Conservation (phyloP, 805 yeast species). For the Lipomyces kockii region DNA sequence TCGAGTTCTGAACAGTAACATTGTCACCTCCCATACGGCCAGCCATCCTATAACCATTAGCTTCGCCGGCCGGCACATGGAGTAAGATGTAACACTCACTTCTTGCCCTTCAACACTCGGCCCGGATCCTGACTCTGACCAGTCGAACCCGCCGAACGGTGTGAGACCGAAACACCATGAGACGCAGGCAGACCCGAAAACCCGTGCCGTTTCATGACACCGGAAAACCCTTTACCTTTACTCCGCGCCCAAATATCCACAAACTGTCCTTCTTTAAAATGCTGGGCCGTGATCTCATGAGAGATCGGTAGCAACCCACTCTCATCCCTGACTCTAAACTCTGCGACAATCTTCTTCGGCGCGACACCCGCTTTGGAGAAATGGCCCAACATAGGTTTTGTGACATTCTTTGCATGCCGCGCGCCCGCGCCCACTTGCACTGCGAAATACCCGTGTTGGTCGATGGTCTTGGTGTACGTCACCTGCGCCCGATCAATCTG, state of each 20-base stretch:
- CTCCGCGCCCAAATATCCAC: constrained; percentile 80
- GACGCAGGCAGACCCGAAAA: constrained; percentile 89
- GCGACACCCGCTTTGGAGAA: constrained; percentile 79
- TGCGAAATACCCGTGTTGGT: constrained; percentile 80
- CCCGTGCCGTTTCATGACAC: constrained; percentile 96
- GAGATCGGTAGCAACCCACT: constrained; percentile 75
- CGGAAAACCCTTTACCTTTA: constrained; percentile 96
- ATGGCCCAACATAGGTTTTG: constrained; percentile 72
- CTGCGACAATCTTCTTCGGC: constrained; percentile 76
- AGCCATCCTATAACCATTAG: constrained; percentile 62
- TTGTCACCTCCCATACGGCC: constrained; percentile 89
- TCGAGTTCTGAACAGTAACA: constrained; percentile 74
- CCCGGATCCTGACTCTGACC: constrained; percentile 97
- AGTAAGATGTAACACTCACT: constrained; percentile 40
- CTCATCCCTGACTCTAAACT: constrained; percentile 75
- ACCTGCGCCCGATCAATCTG: constrained; percentile 91
- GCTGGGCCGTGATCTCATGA: constrained; percentile 77
- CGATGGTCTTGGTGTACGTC: constrained; percentile 66
- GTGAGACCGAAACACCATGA: constrained; percentile 93
- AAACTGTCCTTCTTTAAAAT: constrained; percentile 78
- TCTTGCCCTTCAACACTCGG: constrained; percentile 93
- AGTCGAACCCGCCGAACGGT: constrained; percentile 95
- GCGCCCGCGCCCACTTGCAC: constrained; percentile 86
- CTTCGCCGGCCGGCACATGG: too few species aligned
- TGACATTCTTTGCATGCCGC: constrained; percentile 63